Evolutionary conservation across 163 green algal species (phyloP).

Genomic region (Coccomyxa subellipsoidea): DNA sequence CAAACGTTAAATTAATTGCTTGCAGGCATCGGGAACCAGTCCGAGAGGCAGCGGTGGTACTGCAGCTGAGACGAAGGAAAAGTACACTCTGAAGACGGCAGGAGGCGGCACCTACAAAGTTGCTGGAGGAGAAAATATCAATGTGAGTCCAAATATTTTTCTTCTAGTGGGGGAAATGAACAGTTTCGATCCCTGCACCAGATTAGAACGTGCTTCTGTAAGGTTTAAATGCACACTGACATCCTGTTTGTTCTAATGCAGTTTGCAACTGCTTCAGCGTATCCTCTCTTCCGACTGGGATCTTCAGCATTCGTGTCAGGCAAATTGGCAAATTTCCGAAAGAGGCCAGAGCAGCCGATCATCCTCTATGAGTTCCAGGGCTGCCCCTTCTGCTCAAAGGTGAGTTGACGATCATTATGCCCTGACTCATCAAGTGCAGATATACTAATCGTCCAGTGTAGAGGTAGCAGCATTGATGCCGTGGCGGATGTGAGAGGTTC

Average conservation of each 20-base stretch:
- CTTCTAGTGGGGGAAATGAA: not conserved
- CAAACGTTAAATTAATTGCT: too few species aligned
- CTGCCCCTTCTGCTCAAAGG: constrained; percentile 83
- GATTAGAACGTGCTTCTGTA: not conserved
- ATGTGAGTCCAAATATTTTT: constrained; percentile 2
- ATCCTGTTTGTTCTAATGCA: constrained; percentile 18
- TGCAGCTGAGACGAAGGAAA: constrained; percentile 11
- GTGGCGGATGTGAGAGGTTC: too few species aligned
- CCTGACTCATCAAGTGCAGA: not conserved
- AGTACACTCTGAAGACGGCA: constrained; percentile 23
- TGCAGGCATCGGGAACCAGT: not conserved
- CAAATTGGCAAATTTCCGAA: constrained; percentile 49
- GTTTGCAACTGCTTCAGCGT: constrained; percentile 42
- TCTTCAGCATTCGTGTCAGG: constrained; percentile 47
- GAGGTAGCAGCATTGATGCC: too few species aligned
- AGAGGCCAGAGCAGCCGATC: constrained; percentile 57
- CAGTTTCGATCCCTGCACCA: not conserved
- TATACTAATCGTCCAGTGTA: not conserved
- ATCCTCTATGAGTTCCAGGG: constrained; percentile 60
- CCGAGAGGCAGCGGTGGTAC: not conserved
- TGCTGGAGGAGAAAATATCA: constrained; percentile 14
- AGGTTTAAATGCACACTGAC: not conserved
- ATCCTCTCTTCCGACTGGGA: constrained; percentile 44
- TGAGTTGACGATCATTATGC: constrained; percentile 2
- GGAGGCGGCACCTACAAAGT: constrained; percentile 25